Base-by-base conservation (phyloP, 768 basidiomycete species). In the Ramaria rubella region DNA sequence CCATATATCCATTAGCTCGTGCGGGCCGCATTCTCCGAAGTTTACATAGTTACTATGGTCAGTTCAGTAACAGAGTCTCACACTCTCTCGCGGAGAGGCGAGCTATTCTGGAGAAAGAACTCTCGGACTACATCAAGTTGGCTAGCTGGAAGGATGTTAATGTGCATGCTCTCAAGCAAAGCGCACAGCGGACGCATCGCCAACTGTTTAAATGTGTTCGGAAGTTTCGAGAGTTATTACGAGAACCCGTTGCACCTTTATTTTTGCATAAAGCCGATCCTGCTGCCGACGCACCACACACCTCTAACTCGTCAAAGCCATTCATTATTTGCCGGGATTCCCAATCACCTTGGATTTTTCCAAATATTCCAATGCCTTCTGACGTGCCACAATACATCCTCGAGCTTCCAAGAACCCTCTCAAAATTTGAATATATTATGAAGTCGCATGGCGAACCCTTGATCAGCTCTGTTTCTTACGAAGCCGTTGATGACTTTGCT, bases 111-210 rank as follows among this genome's bases (percentile, higher is more conserved):
- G 92, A 97, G 70, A 87, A 83, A 62, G 88, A 94, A 55, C 79
- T 97, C 51, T 81, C 77, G 57, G 83, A 80, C 43, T 86, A 93
- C 66, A 86, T 98, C 75, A 95, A 94, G 69, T 76, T 99, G 44
- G 96, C 96, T 1, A 97, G 94, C 65, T 98, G 96, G 96, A 96
- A 90, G 69, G 96, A 99, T 65, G 75, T 94, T 66, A 99, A 98
- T 64, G 88, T 98, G 9, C 86, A 90, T 60, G 94, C 96, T 2
- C 77, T 99, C 57, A 90, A 87, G 68, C 85, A 88, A 59, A 96
- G 94, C 66, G 94, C 96, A 0, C 83, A 88, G 58, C 83, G 77
- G 64, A 93, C 92, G 1, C 96, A 99, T 68, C 85, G 84, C 58
- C 90, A 94, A 60, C 74, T 99, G 2, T 94, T 91, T 79, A 92